Conservation (phyloP, 805 yeast species). For the Maudiozyma bulderi region DNA sequence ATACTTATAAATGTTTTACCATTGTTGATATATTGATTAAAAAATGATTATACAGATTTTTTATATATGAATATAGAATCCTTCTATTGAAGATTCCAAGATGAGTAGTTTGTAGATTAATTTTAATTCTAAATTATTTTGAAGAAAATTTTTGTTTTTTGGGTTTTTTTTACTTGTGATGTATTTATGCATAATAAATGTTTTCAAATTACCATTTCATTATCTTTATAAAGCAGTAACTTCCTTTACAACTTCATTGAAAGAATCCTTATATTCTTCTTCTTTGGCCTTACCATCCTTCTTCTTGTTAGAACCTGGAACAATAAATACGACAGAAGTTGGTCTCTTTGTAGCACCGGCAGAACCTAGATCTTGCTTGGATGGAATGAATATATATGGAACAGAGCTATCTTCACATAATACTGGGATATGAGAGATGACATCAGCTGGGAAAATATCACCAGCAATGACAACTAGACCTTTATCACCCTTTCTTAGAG, state of each 20-base stretch:
- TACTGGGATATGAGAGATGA: conserved; percentile 93
- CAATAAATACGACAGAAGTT: conserved; percentile 93
- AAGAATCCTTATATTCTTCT: conserved; percentile 84
- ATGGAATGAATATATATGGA: conserved; percentile 89
- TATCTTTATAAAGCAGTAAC: conserved; percentile 34
- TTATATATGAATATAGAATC: neutral
- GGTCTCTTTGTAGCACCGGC: conserved; percentile 99
- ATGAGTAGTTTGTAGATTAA: no score
- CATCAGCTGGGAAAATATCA: conserved; percentile 95
- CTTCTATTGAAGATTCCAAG: neutral
- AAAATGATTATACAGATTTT: neutral
- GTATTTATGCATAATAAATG: neutral
- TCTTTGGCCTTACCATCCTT: conserved; percentile 59
- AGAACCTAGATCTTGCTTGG: conserved; percentile 95
- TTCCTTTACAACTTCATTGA: conserved; percentile 91
- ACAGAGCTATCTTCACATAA: conserved; percentile 90
- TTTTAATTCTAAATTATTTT: no score
- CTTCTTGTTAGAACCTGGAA: conserved; percentile 89
- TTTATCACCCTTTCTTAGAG: conserved; percentile 95
- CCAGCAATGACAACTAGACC: conserved; percentile 96
- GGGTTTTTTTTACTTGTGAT: neutral
- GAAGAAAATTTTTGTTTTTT: neutral
- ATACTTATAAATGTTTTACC: no score
- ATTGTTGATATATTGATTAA: neutral
- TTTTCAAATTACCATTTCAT: neutral